phyloP scores from a whole-genome alignment of 148 eudicot genomes.

The Silene conica region DNA sequence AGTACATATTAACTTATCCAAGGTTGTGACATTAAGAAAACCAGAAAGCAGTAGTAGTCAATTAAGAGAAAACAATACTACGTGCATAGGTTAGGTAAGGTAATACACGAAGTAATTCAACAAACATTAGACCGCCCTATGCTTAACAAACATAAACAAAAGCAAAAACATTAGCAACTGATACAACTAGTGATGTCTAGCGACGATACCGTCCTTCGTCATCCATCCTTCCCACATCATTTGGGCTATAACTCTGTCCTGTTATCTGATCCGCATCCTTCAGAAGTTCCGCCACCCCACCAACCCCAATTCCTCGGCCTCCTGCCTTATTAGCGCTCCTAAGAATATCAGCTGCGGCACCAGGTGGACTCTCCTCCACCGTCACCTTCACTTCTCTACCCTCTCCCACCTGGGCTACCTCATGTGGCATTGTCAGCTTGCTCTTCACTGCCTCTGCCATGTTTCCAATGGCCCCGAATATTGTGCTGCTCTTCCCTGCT shows the following conservation, averaged over 20 bases:
- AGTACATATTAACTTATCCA: no score
- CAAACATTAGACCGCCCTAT: no score
- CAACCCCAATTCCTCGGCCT: background rate
- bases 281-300: conserved; percentile 26
- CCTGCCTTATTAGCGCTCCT: background rate
- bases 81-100: no score
- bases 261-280: conserved; percentile 40
- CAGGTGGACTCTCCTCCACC: conserved; percentile 33
- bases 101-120: no score
- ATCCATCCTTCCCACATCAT: conserved; percentile 34
- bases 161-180: no score
- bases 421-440: conserved; percentile 42
- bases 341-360: conserved; percentile 24
- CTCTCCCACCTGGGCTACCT: conserved; percentile 1
- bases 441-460: conserved; percentile 41
- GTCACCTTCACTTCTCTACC: conserved; percentile 27
- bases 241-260: conserved; percentile 34
- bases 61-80: no score
- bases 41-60: no score
- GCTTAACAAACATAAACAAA: background rate
- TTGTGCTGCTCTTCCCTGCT: conserved; percentile 29
- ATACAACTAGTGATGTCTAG: background rate
- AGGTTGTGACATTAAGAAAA: no score
- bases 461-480: conserved; percentile 39
- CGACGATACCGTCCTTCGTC: conserved; percentile 23